Conservation (phyloP, 2,329 filamentous ascomycete species). For the Botrytis fragariae region DNA sequence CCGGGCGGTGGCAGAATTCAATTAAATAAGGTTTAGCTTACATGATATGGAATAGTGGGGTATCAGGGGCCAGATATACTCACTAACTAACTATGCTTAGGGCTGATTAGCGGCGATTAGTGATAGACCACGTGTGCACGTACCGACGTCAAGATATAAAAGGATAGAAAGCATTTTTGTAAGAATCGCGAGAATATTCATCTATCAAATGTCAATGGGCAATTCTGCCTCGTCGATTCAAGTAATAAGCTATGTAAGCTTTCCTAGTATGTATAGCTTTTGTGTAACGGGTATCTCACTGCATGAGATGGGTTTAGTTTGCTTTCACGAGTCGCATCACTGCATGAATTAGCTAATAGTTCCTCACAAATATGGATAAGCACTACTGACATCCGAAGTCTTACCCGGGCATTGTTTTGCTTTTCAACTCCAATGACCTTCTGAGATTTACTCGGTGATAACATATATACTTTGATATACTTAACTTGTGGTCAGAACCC, state of each 20-base stretch:
- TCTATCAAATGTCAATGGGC: background rate
- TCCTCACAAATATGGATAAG: background rate
- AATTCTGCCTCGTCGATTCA: background rate
- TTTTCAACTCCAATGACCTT: background rate
- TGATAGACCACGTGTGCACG: background rate
- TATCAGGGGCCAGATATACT: background rate
- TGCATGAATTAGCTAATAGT: background rate
- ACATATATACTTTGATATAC: background rate
- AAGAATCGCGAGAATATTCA: background rate
- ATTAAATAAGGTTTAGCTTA: background rate
- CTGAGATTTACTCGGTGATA: background rate
- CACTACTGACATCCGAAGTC: background rate
- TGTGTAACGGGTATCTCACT: background rate
- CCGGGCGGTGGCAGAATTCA: constrained; percentile 8
- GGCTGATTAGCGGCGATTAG: constrained; percentile 17
- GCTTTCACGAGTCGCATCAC: background rate
- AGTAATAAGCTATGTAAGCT: background rate
- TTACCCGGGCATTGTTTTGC: background rate
- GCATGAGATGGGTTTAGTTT: background rate
- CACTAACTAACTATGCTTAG: constrained; percentile 6
- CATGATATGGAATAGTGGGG: background rate
- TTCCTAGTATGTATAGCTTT: background rate
- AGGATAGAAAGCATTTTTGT: background rate
- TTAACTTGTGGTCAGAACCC: background rate
- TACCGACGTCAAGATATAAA: constrained; percentile 19